phyloP scores from a whole-genome alignment of 768 basidiomycete species.

The Podaxis mareebaensis region DNA sequence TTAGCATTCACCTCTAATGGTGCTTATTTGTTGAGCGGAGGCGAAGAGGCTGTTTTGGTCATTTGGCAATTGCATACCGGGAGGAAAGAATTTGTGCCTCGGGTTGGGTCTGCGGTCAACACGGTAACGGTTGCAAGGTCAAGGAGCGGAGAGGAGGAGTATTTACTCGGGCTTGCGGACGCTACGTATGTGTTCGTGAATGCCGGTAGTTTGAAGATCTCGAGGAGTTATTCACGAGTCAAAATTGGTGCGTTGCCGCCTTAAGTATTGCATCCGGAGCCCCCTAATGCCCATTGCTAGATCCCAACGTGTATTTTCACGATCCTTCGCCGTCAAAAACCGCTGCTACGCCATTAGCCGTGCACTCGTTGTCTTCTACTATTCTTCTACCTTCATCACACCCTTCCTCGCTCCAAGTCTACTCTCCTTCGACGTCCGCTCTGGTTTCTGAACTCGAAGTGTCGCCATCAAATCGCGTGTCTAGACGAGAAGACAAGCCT shows the following conservation, averaged over 20 bases:
- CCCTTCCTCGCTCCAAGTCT: slow-evolving; percentile 92
- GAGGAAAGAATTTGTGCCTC: slow-evolving; percentile 89
- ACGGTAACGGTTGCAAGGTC: slow-evolving; percentile 60
- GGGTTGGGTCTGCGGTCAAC: slow-evolving; percentile 85
- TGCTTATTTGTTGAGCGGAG: slow-evolving; percentile 89
- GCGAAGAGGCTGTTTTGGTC: slow-evolving; percentile 95
- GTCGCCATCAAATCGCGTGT: slow-evolving; percentile 89
- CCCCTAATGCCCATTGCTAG: slow-evolving; percentile 22
- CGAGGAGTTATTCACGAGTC: slow-evolving; percentile 72
- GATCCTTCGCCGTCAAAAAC: slow-evolving; percentile 40
- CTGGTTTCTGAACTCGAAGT: slow-evolving; percentile 88
- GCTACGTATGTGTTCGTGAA: slow-evolving; percentile 78
- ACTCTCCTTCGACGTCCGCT: slow-evolving; percentile 69
- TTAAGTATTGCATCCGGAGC: neutral
- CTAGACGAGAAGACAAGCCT: slow-evolving; percentile 74
- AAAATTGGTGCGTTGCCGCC: slow-evolving; percentile 60
- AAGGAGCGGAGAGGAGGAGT: slow-evolving; percentile 74
- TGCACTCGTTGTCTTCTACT: slow-evolving; percentile 72
- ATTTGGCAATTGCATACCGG: slow-evolving; percentile 94
- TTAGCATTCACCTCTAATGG: slow-evolving; percentile 89
- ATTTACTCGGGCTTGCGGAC: slow-evolving; percentile 80
- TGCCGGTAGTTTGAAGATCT: slow-evolving; percentile 69
- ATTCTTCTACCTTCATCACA: slow-evolving; percentile 92
- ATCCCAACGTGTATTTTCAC: slow-evolving; percentile 30
- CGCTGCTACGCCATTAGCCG: slow-evolving; percentile 63